phyloP scores from a whole-genome alignment of 2,329 filamentous ascomycete genomes.

The Nothopassalora personata region DNA sequence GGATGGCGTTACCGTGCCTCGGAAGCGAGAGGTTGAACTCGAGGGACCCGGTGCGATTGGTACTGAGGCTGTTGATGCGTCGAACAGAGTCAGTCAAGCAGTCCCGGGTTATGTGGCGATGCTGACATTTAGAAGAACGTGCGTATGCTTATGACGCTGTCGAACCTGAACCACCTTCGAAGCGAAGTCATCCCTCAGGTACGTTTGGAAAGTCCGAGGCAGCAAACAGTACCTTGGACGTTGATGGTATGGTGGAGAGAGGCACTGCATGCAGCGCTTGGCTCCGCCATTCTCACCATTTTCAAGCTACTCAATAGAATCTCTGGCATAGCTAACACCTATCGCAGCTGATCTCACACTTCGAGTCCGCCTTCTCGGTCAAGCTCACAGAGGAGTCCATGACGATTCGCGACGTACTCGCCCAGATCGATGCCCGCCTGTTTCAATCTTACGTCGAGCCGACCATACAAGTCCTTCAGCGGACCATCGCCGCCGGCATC shows the following conservation, averaged over 20 bases:
- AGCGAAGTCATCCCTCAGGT: constrained; percentile 70
- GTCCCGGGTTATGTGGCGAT: background rate
- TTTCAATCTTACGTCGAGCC: constrained; percentile 90
- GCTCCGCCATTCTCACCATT: no score
- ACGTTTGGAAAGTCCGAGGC: background rate
- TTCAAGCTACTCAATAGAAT: no score
- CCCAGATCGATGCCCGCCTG: constrained; percentile 82
- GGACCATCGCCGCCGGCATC: constrained; percentile 69
- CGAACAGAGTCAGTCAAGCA: constrained; percentile 45
- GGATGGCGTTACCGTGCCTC: constrained; percentile 41
- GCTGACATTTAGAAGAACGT: constrained; percentile 38
- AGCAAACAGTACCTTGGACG: no score
- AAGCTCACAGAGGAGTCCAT: constrained; percentile 91
- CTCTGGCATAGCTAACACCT: background rate
- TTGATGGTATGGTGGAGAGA: no score
- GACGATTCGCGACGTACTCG: constrained; percentile 82
- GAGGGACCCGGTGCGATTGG: constrained; percentile 35
- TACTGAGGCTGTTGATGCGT: constrained; percentile 49
- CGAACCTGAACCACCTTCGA: constrained; percentile 81
- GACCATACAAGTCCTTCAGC: constrained; percentile 60
- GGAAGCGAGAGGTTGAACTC: constrained; percentile 15
- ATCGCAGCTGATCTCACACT: constrained; percentile 70
- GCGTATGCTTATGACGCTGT: constrained; percentile 87
- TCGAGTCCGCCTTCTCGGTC: constrained; percentile 89
- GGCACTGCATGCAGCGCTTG: no score